Evolutionary conservation across 805 yeast genomes (phyloP), one percentile per base, ranked within the genome.

Genomic region (Pichia kluyveri): DNA sequence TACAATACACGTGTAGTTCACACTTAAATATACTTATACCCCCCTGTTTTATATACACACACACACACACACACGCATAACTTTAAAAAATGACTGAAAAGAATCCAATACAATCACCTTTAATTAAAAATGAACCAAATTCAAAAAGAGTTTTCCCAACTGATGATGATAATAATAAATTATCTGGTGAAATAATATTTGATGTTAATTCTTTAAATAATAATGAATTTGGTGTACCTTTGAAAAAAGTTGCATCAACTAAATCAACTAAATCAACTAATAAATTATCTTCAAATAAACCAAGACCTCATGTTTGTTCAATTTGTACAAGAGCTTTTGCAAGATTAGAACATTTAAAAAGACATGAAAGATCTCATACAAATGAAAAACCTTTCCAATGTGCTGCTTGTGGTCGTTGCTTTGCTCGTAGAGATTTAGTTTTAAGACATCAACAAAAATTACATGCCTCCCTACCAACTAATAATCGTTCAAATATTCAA

Each of bases 261-360:
- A 82, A 86, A 41, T 74, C 81, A 83, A 86, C 61, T 86, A 87
- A 15, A 40, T 15, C 96, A 0, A 23, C 26, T 4, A 23, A 23
- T 23, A 23, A 23, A 23, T 23, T 23, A 23, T 23, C 26, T 23
- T 23, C 26, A 23, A 95, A 88, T 60, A 89, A 89, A 62, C 98
- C 98, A 14, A 73, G 98, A 50, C 98, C 98, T 1, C 96, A 87
- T 60, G 75, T 86, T 11, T 93, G 99, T 63, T 66, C 83, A 3
- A 83, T 87, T 5, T 93, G 99, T 63, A 87, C 97, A 1, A 74
- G 99, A 51, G 96, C 96, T 3, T 93, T 93, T 75, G 99, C 97
- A 1, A 76, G 99, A 47, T 73, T 87, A 43, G 99, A 91, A 66
- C 99, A 91, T 66, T 73, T 93, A 60, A 89, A 86, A 65, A 80